Percentiles rank a stretch among this genome's conserved stretches.
Evolutionary conservation across 2,329 filamentous ascomycete genomes (phyloP).

Genomic region (Microdochium nivale): DNA sequence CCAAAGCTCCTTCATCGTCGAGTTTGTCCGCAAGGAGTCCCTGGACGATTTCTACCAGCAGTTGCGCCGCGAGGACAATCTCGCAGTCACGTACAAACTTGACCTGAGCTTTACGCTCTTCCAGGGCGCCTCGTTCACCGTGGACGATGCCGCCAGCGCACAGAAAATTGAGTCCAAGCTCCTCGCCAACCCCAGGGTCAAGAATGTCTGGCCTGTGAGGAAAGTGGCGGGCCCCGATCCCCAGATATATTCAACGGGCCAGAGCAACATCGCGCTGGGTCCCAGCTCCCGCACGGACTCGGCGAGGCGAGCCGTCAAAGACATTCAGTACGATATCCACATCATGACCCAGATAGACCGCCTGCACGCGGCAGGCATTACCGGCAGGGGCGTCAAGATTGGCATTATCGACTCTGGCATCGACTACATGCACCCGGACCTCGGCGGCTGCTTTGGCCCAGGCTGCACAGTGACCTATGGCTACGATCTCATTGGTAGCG

Average conservation of each 20-base stretch:
- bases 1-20: slow-evolving; percentile 9
- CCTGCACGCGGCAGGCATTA: slow-evolving; percentile 32
- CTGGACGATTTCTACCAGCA: slow-evolving; percentile 8
- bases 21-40: slow-evolving; percentile 10
- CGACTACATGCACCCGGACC: slow-evolving; percentile 41
- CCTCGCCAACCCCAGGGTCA: slow-evolving; percentile 13
- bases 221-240: slow-evolving; percentile 9
- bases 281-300: slow-evolving; percentile 1
- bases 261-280: slow-evolving; percentile 7
- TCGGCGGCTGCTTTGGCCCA: slow-evolving; percentile 28
- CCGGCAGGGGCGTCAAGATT: slow-evolving; percentile 33
- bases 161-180: slow-evolving; percentile 8
- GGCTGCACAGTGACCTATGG: slow-evolving; percentile 35
- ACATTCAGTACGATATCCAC: slow-evolving; percentile 12
- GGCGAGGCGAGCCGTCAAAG: slow-evolving; percentile 3
- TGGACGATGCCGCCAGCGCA: slow-evolving; percentile 1
- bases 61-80: slow-evolving; percentile 5
- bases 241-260: slow-evolving; percentile 6
- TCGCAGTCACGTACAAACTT: slow-evolving; percentile 8
- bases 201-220: slow-evolving; percentile 20
- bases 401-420: slow-evolving; percentile 31
- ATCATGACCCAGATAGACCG: slow-evolving; percentile 26
- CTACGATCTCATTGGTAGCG: slow-evolving; percentile 33
- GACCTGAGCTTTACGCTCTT: slow-evolving; percentile 11
- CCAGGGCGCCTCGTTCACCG: slow-evolving; percentile 11